Evolutionary conservation across 169 alveolate species (phyloP).

Genomic region (Amoebophrya sp.): DNA sequence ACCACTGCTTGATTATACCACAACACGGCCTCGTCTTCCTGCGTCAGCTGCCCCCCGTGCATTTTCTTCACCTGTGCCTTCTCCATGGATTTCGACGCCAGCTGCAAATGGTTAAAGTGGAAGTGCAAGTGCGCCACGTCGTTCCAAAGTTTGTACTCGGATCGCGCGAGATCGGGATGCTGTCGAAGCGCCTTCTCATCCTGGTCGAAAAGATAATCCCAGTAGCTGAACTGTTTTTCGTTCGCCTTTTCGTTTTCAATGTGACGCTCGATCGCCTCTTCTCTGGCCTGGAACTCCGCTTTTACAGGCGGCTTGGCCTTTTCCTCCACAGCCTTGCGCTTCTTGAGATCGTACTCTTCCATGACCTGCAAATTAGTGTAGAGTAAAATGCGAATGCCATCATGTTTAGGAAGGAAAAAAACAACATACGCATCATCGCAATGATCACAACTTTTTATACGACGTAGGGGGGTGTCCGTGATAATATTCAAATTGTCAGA

Average conservation of each 20-base stretch:
- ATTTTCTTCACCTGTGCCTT: neutral
- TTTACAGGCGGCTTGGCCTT: no score
- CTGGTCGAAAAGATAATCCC: neutral
- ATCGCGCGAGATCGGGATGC: neutral
- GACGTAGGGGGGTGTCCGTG: no score
- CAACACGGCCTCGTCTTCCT: neutral
- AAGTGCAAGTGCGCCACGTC: neutral
- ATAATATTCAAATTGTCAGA: neutral
- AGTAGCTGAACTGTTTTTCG: neutral
- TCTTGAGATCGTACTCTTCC: no score
- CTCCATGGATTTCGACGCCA: neutral
- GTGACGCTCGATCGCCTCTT: neutral
- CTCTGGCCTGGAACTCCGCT: neutral
- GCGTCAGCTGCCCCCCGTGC: neutral
- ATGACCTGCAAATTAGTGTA: no score
- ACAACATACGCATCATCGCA: no score
- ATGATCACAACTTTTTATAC: no score
- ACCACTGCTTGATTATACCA: neutral
- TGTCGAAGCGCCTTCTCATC: no score
- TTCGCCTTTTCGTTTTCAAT: neutral
- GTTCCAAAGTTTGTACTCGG: conserved; percentile 4
- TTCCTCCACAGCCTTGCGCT: no score
- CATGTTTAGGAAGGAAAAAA: no score
- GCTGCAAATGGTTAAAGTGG: neutral
- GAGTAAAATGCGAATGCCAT: no score